Evolutionary conservation across 495 filamentous ascomycete genomes (phyloP).

Genomic region (Antarctomyces pellizariae): DNA sequence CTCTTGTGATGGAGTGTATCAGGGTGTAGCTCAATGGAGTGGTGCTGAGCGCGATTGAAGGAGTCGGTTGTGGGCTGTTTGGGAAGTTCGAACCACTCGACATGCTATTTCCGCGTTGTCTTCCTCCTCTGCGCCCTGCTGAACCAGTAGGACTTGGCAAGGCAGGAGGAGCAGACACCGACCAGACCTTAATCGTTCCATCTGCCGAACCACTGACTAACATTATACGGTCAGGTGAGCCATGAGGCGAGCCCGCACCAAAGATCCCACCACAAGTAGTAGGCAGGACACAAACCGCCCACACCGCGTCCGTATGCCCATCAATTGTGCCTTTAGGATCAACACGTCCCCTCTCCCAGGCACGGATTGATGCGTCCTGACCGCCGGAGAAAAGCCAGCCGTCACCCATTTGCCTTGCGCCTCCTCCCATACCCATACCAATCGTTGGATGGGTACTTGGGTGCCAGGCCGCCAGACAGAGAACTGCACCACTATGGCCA

Average conservation of each 20-base stretch:
- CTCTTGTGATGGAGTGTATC: slow-evolving; percentile 58
- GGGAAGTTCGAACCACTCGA: slow-evolving; percentile 80
- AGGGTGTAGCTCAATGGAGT: slow-evolving; percentile 36
- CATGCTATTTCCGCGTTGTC: slow-evolving; percentile 69
- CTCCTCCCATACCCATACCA: too few relatives aligned
- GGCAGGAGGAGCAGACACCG: slow-evolving; percentile 76
- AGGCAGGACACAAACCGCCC: slow-evolving; percentile 88
- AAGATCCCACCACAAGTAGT: slow-evolving; percentile 56
- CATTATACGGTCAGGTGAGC: slow-evolving; percentile 60
- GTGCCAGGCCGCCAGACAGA: slow-evolving; percentile 67
- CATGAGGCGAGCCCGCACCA: slow-evolving; percentile 41
- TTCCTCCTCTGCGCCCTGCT: slow-evolving; percentile 44
- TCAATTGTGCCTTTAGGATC: slow-evolving; percentile 90
- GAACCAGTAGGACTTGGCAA: slow-evolving; percentile 31
- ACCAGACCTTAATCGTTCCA: slow-evolving; percentile 82
- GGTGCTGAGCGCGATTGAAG: slow-evolving; percentile 42
- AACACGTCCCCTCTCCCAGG: slow-evolving; percentile 85
- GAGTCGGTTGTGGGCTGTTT: slow-evolving; percentile 69
- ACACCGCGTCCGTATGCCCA: slow-evolving; percentile 86
- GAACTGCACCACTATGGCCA: slow-evolving; percentile 76
- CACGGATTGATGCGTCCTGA: slow-evolving; percentile 74
- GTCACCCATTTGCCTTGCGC: slow-evolving; percentile 62
- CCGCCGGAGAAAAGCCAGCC: slow-evolving; percentile 98
- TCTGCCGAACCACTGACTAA: slow-evolving; percentile 85
- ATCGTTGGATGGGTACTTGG: slow-evolving; percentile 60